phyloP scores from a whole-genome alignment of 345 rosid species.

The Aethionema arabicum region DNA sequence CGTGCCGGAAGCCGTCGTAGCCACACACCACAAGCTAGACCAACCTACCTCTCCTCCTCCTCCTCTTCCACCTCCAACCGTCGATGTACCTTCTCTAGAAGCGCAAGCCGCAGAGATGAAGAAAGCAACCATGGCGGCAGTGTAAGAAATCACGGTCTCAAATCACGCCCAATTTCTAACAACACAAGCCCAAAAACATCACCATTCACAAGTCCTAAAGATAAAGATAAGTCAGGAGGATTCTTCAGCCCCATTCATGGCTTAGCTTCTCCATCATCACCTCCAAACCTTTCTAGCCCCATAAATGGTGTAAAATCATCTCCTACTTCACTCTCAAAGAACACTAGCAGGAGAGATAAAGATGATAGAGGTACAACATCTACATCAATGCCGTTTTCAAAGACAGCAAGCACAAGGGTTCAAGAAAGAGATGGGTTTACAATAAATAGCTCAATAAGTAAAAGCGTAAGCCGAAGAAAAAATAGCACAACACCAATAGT shows the following conservation, averaged over 20 bases:
- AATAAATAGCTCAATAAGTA: slow-evolving; percentile 24
- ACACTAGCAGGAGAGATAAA: slow-evolving; percentile 9
- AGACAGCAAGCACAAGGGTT: slow-evolving; percentile 37
- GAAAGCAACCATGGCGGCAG: slow-evolving; percentile 29
- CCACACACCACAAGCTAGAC: slow-evolving; percentile 47
- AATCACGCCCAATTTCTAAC: slow-evolving; percentile 35
- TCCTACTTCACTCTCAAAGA: slow-evolving; percentile 13
- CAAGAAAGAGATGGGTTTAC: slow-evolving; percentile 10
- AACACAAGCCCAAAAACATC: slow-evolving; percentile 29
- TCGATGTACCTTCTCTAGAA: slow-evolving; percentile 24
- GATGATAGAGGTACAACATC: too few species aligned
- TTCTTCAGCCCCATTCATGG: slow-evolving; percentile 16
- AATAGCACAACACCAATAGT: slow-evolving; percentile 56
- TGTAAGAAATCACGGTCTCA: slow-evolving; percentile 27
- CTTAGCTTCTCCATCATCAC: slow-evolving; percentile 12
- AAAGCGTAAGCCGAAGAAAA: slow-evolving; percentile 48
- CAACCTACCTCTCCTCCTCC: slow-evolving; percentile 40
- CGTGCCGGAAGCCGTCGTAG: slow-evolving; percentile 42
- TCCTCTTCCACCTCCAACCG: slow-evolving; percentile 36
- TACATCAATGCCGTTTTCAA: slow-evolving; percentile 5
- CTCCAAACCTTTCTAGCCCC: slow-evolving; percentile 27
- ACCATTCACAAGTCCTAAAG: slow-evolving; percentile 34
- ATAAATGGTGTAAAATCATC: slow-evolving; percentile 17
- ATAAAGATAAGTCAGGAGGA: slow-evolving; percentile 33
- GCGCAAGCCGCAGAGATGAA: slow-evolving; percentile 39